Evolutionary conservation across 345 rosid species (phyloP).

Genomic region (Bruguiera sexangula): DNA sequence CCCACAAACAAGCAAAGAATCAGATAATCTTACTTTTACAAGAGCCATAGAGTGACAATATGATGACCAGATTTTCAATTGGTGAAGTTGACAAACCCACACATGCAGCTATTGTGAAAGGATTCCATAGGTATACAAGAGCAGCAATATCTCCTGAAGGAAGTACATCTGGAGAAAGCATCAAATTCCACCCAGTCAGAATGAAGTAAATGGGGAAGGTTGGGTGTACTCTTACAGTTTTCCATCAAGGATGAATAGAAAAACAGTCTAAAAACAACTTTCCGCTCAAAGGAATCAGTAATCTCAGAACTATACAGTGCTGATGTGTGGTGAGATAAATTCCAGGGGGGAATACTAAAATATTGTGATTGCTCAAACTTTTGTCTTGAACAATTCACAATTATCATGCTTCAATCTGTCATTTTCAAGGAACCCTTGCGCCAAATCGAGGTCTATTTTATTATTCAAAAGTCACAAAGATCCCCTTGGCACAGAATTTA

Average conservation of each 20-base stretch:
- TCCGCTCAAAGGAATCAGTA: not conserved
- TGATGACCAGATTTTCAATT: slow-evolving; percentile 64
- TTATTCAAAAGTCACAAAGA: not conserved
- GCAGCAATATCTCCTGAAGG: slow-evolving; percentile 83
- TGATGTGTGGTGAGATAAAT: not conserved
- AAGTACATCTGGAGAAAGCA: slow-evolving; percentile 42
- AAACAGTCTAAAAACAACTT: not conserved
- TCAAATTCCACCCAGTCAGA: slow-evolving; percentile 17
- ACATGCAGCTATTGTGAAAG: slow-evolving; percentile 76
- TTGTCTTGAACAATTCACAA: no score
- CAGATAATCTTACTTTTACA: slow-evolving; percentile 54
- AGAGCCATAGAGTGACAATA: slow-evolving; percentile 72
- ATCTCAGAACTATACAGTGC: not conserved
- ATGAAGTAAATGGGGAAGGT: slow-evolving; percentile 5
- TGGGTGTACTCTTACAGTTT: not conserved
- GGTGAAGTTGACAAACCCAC: slow-evolving; percentile 91
- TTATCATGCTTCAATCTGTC: no score
- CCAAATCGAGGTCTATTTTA: not conserved
- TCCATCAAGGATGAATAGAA: not conserved
- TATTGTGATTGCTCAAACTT: no score
- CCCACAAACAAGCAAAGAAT: slow-evolving; percentile 9
- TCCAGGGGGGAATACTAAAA: not conserved
- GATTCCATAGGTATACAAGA: slow-evolving; percentile 82
- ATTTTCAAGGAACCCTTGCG: not conserved
- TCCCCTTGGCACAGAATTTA: not conserved